These are phyloP conservation scores for Xylaria venustula DNA, from an alignment of 495 filamentous ascomycete species.

Conservation along the genomic window DNA sequence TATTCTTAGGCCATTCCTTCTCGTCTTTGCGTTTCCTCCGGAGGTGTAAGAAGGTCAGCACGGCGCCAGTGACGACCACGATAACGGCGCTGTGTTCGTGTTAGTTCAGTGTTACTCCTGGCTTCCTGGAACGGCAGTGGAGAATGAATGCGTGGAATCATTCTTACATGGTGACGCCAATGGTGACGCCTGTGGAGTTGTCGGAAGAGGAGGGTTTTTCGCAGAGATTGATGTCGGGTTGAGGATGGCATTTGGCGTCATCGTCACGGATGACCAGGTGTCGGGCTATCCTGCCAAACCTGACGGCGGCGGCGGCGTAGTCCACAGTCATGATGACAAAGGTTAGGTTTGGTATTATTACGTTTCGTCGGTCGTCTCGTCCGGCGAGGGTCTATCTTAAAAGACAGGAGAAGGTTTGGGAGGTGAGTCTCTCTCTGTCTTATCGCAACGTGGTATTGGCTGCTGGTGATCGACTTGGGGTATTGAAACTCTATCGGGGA, in stretches of 20 bases:
- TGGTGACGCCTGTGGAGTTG: slow-evolving; percentile 16
- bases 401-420: too few relatives aligned
- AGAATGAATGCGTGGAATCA: background rate
- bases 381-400: background rate
- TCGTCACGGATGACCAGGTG: slow-evolving; percentile 17
- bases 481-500: background rate
- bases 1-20: slow-evolving; percentile 30
- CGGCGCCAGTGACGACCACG: slow-evolving; percentile 13
- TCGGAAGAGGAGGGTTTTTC: slow-evolving; percentile 23
- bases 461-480: background rate
- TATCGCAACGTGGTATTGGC: background rate
- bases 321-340: slow-evolving; percentile 4
- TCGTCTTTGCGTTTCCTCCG: slow-evolving; percentile 21
- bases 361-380: background rate
- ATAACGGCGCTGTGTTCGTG: slow-evolving; percentile 17
- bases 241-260: slow-evolving; percentile 24
- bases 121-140: background rate
- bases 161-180: slow-evolving; percentile 25
- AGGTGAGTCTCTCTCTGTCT: background rate
- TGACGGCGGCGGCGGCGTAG: slow-evolving; percentile 8
- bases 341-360: slow-evolving; percentile 4
- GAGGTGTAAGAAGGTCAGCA: slow-evolving; percentile 22
- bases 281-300: slow-evolving; percentile 17
- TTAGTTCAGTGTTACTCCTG: background rate
- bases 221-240: slow-evolving; percentile 28